Base-by-base conservation (phyloP, 1,284 basidiomycete genomes). In the Microbotryum saponariae region DNA sequence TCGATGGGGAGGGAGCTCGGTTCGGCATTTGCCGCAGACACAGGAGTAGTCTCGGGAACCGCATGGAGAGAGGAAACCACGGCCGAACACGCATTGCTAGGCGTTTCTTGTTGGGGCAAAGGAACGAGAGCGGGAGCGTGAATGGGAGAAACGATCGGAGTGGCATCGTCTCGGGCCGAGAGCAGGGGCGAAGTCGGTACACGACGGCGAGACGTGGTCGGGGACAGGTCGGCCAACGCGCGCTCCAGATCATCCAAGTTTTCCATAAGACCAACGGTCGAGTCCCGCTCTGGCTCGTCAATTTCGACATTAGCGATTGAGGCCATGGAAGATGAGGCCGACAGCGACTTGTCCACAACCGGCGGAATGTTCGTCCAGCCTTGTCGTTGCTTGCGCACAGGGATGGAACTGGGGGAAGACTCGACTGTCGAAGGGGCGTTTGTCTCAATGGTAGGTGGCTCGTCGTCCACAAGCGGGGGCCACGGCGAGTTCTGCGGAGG, bases 171-270 rank as follows among this genome's bases (percentile, higher is more conserved):
- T 18, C 37, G 37, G 14, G 37, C 37, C 14, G 37, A 12, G 37
- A 42, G 37, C 37, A 42, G 9, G 12, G 37, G 37, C 14, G 37
- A 42, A 18, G 37, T 42, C 37, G 37, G 37, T 42, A 18, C 37
- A 42, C 37, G 12, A 42, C 37, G 12, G 37, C 37, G 37, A 42
- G 37, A 42, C 3, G 37, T 37, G 14, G 21, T n/a, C n/a, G 70
- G 70, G 9, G 70, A 70, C 2, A 71, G 60, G 33, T 70, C 69
- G 3, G 60, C 64, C 45, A 71, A 58, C 3, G 70, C 70, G 18
- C 69, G 67, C 51, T 71, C 70, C 51, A 71, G 64, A 27, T 71
- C 67, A 55, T 71, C 65, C 27, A 71, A 59, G 44, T 71, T 68
- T 47, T 69, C 64, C 69, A 66, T 65, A 31, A 71, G 57, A 8